Base-by-base conservation (phyloP, 2,329 filamentous ascomycete species). In the Ophiostoma ulmi region DNA sequence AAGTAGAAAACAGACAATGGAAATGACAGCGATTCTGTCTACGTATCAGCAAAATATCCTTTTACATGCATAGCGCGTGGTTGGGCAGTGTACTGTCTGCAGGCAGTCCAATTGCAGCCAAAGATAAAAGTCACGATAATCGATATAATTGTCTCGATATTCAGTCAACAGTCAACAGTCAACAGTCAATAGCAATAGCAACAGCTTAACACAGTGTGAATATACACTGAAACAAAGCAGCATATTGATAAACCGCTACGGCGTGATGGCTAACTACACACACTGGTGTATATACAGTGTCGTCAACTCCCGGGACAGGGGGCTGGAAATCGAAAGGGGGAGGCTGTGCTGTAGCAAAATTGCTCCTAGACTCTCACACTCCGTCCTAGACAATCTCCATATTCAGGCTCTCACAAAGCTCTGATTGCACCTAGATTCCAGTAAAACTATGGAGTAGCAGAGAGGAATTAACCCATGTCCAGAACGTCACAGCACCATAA, bases 331-430 rank as follows among this genome's bases (percentile, higher is more conserved):
- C 36, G 63, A 65, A 65, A 65, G 63, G 63, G 63, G 63, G 63
- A 65, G 63, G 63, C 63, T 65, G 63, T 65, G 63, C 63, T 65
- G 63, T 36, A 65, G 39, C 63, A 39, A 65, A 20, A 39, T 65
- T 63, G 58, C 58, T 52, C 44, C 58, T 63, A 20, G 26, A 61
- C 11, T 63, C 52, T 48, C 41, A 44, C 1, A 48, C 44, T 17
- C 44, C n/a, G 1, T 10, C n/a, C 17, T 20, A 48, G 5, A 48
- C 10, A 31, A 31, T 3, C 31, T 31, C 31, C 31, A 31, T 13
- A 11, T 48, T 20, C 7, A 17, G 44, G 44, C 44, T 5, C 17
- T n/a, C 17, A 7, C 44, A 48, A 20, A n/a, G n/a, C 44, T 48
- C 44, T 48, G 44, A 48, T 48, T n/a, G 44, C 44, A 48, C 44